Evolutionary conservation across 1,284 basidiomycete genomes (phyloP), one percentile per base, ranked within the genome.

Genomic region (Fistulina hepatica): DNA sequence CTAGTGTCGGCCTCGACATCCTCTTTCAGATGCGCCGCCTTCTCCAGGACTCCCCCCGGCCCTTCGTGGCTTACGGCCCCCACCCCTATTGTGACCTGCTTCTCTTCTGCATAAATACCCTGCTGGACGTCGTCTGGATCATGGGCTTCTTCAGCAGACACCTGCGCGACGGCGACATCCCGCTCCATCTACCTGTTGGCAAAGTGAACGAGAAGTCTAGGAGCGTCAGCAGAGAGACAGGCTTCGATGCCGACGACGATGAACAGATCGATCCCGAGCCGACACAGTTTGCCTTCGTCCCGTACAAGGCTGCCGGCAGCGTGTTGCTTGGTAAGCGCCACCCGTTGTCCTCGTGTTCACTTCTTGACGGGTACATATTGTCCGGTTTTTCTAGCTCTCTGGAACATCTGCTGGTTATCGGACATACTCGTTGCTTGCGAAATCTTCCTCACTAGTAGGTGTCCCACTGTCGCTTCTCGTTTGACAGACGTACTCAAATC

Each of bases 401-500:
- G 28, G 28, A 31, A 13, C 15, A 13, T 19, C 9, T 31, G 15
- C 28, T 31, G 15, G 15, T 19, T 31, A 5, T 13, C 15, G 28
- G 15, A 31, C 15, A 31, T 16, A 27, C 11, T 32, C 28, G 26
- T 33, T 21, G 5, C 13, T 21, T 31, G 37, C 30, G 27, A 25
- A 7, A 20, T 19, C 4, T 32, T 32, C 28, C 37, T 19, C 37
- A 30, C 17, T 17, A 9, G n/a, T n/a, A 31, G 6, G 9, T 6
- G 28, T n/a, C 28, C 28, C 7, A 31, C 7, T n/a, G 24, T n/a
- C 9, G 24, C 24, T 34, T 3, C 10, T 48, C 12, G 12, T 46
- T 8, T 52, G 55, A 16, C 54, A 56, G 27, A 16, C n/a, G n/a
- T 55, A 11, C 39, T 52, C 16, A 37, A 51, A 15, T 35, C 48